Evolutionary conservation across 768 basidiomycete species (phyloP), one percentile per base, ranked within the genome.

Genomic region (button mushroom (Agaricus bisporus)): DNA sequence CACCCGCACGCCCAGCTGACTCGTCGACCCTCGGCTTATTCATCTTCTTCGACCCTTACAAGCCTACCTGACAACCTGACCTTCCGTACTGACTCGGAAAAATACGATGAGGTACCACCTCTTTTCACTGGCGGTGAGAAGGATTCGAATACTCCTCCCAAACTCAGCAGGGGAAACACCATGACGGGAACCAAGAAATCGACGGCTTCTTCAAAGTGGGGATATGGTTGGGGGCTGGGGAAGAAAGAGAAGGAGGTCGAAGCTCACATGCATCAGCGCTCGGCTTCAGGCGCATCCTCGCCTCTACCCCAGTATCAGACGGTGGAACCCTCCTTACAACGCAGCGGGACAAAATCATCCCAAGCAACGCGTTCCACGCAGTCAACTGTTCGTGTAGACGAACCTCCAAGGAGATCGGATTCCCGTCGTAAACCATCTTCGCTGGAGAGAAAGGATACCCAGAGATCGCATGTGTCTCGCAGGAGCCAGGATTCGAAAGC

Each of bases 201-300:
- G 3, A 66, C 70, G 10, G 58, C 64, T 1, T 68, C 76, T 37
- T 68, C 67, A 43, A 81, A 72, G 62, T 83, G 78, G 76, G 86
- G 85, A n/a, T 87, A 85, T 65, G 84, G 85, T 37, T 84, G 83
- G 81, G 84, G 84, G 0, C 48, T 80, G 37, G 84, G 85, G 41
- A 82, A 73, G 70, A 75, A 73, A 57, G 75, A 74, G 51, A 79
- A 78, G 56, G 66, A 64, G 67, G 57, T 65, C 60, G 66, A 66
- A 46, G 64, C 56, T 29, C 65, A 63, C 10, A 56, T 67, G 52
- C 54, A 56, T 26, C 61, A 66, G 55, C 66, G 61, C 51, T 61
- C 63, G 32, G 56, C 64, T 28, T 70, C 72, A 4, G 36, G 37
- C 35, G 38, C 47, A 15, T 42, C 45, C 9, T 66, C 48, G 63